Base-by-base conservation (phyloP, 345 rosid genomes). In the Brassica juncea region DNA sequence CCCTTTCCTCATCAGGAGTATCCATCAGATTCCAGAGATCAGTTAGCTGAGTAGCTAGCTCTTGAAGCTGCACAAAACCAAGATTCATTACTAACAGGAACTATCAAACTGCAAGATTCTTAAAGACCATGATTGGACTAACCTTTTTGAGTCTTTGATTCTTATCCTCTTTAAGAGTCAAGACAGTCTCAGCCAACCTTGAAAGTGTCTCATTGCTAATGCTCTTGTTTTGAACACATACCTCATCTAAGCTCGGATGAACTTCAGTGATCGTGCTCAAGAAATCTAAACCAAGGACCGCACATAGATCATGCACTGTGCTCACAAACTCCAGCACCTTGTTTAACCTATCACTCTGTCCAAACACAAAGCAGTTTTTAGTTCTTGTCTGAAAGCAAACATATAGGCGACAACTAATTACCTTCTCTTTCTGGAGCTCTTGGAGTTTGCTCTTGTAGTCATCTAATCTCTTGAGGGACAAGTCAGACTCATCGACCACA, bases 11-110 rank as follows among this genome's bases (percentile, higher is more conserved):
- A 32, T 59, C 81, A 3, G 97, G 86, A 61, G 99, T 93, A 77
- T 95, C 98, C 99, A 95, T 93, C 81, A 93, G 87, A 84, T 95
- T 93, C 99, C 99, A 95, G 32, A 95, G 87, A 80, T 95, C 99
- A 85, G 81, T 84, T 73, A 94, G 84, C 78, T 91, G 98, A 70
- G 86, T 82, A 49, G 96, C 93, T 49, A 93, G 42, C 44, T 79
- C 82, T 96, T 64, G 94, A 89, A 82, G 98, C 88, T 70, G 89
- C 86, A 54, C 0, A 37, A 60, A 66, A 44, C 6, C 25, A 59
- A 72, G 52, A 72, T 31, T 21, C 54, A 66, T 42, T 28, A 16
- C 16, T 39, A 9, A 37, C 28, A 27, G 16, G 42, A 35, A 34
- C 7, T n/a, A 32, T 54, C 27, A 21, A 10, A 39, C 47, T 39